Conservation (phyloP, 106 monocot species). For the Allium fistulosum region DNA sequence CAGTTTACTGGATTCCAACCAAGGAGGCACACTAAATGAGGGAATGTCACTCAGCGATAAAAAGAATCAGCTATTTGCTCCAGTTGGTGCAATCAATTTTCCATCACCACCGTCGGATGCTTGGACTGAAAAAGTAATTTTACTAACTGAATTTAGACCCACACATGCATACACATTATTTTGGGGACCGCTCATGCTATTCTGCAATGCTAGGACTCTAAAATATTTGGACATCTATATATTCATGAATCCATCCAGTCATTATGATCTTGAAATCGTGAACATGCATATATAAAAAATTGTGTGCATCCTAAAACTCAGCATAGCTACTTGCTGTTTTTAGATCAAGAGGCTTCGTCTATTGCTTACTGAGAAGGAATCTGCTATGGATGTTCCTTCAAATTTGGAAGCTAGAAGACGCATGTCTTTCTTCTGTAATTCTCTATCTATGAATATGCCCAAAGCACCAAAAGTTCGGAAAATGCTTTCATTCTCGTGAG, state of each 20-base stretch:
- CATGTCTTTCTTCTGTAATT: conserved; percentile 69
- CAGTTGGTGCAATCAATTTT: conserved; percentile 67
- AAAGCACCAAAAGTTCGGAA: conserved; percentile 82
- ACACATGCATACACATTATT: background rate
- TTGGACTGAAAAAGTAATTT: conserved; percentile 69
- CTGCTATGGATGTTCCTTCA: conserved; percentile 88
- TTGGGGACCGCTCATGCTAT: background rate
- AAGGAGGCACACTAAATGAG: conserved; percentile 23
- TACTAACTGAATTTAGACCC: background rate
- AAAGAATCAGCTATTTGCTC: conserved; percentile 60
- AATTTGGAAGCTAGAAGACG: conserved; percentile 69
- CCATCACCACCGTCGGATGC: conserved; percentile 60
- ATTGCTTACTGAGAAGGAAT: conserved; percentile 70
- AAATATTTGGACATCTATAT: background rate
- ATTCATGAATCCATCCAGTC: no score
- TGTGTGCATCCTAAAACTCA: no score
- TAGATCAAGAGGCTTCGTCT: conserved; percentile 52
- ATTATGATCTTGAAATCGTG: no score
- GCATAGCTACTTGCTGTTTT: background rate
- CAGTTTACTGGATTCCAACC: conserved; percentile 52
- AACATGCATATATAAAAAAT: no score
- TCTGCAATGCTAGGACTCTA: background rate
- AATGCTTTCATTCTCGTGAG: conserved; percentile 86
- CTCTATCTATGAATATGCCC: conserved; percentile 92
- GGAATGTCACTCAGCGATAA: conserved; percentile 13